These are phyloP conservation scores for Colletotrichum incanum DNA, from an alignment of 2,329 filamentous ascomycete genomes.

Conservation along the genomic window DNA sequence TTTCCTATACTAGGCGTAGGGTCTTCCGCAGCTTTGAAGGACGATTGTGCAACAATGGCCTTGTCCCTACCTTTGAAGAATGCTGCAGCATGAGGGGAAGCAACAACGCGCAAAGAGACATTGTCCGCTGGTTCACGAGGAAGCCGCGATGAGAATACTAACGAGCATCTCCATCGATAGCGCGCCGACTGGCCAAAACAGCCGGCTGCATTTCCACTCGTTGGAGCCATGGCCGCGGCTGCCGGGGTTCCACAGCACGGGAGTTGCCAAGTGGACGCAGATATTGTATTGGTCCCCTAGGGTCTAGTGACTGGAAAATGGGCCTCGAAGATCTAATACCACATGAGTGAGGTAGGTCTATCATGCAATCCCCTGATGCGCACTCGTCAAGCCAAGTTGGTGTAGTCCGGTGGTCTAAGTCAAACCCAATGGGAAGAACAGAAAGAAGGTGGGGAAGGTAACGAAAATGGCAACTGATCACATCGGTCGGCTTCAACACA, in stretches of 20 bases:
- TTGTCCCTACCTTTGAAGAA: background rate
- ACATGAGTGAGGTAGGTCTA: background rate
- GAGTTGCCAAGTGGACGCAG: background rate
- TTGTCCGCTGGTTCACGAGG: background rate
- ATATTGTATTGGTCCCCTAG: background rate
- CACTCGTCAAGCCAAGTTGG: background rate
- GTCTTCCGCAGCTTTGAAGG: too few species aligned
- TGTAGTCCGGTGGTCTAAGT: background rate
- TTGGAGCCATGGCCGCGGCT: background rate
- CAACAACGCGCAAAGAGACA: background rate
- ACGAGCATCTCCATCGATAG: too few species aligned
- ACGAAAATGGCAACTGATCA: too few species aligned
- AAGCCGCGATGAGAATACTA: too few species aligned
- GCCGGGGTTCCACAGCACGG: background rate
- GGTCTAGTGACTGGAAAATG: background rate
- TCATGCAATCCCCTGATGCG: background rate
- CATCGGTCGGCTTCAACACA: conserved; percentile 60
- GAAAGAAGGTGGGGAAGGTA: too few species aligned
- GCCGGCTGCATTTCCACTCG: background rate
- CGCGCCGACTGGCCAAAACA: too few species aligned
- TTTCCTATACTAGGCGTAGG: background rate
- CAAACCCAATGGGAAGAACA: background rate
- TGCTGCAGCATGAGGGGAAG: background rate
- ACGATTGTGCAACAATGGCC: background rate
- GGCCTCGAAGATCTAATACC: background rate